A percentile compares a stretch with the other conserved stretches of the same genome.
Evolutionary conservation across 1,284 basidiomycete species (phyloP).

Genomic region (Ceratobasidium sp.): DNA sequence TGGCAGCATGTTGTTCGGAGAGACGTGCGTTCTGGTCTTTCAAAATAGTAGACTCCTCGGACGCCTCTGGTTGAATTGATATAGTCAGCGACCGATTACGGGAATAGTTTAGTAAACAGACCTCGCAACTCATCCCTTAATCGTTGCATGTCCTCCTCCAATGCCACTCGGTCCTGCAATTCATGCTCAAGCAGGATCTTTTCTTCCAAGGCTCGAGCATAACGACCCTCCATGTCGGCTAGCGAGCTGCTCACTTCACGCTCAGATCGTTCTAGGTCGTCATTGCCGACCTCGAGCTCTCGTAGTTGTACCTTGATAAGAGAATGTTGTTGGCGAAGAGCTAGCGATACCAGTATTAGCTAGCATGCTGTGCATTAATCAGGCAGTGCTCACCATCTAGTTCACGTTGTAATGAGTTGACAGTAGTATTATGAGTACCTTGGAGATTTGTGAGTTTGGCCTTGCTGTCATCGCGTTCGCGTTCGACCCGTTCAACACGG

Average conservation of each 20-base stretch:
- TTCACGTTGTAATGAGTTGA: conserved; percentile 86
- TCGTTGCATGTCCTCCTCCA: conserved; percentile 93
- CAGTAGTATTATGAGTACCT: conserved; percentile 88
- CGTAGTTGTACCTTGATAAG: conserved; percentile 81
- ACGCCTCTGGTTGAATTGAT: conserved; percentile 70
- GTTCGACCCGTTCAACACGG: conserved; percentile 77
- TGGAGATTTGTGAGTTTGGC: conserved; percentile 89
- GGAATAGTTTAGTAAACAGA: conserved; percentile 54
- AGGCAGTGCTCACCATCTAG: conserved; percentile 64
- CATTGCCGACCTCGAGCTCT: conserved; percentile 95
- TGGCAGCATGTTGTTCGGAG: conserved; percentile 50
- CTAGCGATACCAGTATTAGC: conserved; percentile 49
- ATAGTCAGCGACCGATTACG: conserved; percentile 12
- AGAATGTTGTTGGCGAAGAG: conserved; percentile 80
- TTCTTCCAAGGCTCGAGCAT: conserved; percentile 92
- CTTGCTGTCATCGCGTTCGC: conserved; percentile 93
- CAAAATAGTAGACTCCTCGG: conserved; percentile 84
- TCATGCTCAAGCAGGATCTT: conserved; percentile 98
- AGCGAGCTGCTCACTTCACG: conserved; percentile 84
- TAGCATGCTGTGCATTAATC: conserved; percentile 41
- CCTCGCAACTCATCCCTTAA: conserved; percentile 94
- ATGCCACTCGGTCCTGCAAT: conserved; percentile 86
- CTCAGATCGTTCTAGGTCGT: conserved; percentile 92
- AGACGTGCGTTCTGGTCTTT: conserved; percentile 71
- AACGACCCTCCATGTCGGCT: conserved; percentile 90